Conservation (phyloP, 169 alveolate genomes). For the Plasmodium billcollinsi region DNA sequence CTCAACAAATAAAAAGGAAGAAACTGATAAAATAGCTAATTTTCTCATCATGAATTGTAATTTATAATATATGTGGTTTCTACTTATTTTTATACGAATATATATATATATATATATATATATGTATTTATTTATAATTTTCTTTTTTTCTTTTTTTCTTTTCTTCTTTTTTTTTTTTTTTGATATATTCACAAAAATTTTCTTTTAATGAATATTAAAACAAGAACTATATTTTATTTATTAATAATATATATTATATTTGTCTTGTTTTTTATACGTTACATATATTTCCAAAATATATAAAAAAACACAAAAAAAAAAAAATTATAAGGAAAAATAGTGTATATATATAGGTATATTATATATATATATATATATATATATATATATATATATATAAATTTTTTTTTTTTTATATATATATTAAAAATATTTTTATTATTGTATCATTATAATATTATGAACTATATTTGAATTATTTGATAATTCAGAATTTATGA, state of each 20-base stretch:
- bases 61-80: not conserved
- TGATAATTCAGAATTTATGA: too few relatives aligned
- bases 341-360: not conserved
- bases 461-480: too few relatives aligned
- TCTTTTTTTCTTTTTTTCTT: not conserved
- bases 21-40: conserved; percentile 20
- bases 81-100: too few relatives aligned
- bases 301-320: conserved; percentile 4
- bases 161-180: not conserved
- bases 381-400: not conserved
- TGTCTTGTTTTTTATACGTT: conserved; percentile 6
- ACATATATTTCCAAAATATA: conserved; percentile 5
- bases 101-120: not conserved
- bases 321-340: not conserved
- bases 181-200: not conserved
- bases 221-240: not conserved
- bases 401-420: not conserved
- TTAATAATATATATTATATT: conserved; percentile 1
- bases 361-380: not conserved
- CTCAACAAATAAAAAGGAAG: conserved; percentile 47
- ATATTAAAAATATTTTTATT: not conserved
- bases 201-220: not conserved
- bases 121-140: not conserved
- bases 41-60: conserved; percentile 33
- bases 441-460: too few relatives aligned